Evolutionary conservation across 2,329 filamentous ascomycete species (phyloP).

Genomic region (Aspergillus uvarum): DNA sequence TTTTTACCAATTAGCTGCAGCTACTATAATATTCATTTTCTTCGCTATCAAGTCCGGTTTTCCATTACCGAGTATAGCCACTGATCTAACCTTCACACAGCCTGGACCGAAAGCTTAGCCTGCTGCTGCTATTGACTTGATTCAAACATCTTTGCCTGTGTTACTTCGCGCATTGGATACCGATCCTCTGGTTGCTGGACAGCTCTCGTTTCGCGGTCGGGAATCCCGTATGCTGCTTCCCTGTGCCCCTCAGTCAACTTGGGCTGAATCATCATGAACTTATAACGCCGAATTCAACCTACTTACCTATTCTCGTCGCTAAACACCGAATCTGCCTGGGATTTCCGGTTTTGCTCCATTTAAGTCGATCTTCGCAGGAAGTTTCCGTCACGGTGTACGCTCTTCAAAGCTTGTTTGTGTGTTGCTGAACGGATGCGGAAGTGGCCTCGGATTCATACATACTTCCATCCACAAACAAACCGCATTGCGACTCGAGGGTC

Average conservation of each 20-base stretch:
- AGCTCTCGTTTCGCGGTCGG: not conserved
- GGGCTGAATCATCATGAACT: constrained; percentile 10
- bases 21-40: not conserved
- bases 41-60: not conserved
- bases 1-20: not conserved
- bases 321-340: not conserved
- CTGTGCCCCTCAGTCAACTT: not conserved
- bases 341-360: not conserved
- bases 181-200: not conserved
- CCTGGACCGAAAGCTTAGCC: not conserved
- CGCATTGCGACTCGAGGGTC: not conserved
- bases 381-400: constrained; percentile 7
- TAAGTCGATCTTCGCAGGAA: constrained; percentile 1
- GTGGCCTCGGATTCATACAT: constrained; percentile 9
- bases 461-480: not conserved
- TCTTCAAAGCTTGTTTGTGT: constrained; percentile 1
- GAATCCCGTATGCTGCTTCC: constrained; percentile 6
- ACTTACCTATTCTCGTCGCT: not conserved
- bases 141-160: not conserved
- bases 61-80: not conserved
- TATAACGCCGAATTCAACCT: constrained; percentile 3
- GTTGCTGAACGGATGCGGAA: constrained; percentile 16
- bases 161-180: not conserved
- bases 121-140: not conserved
- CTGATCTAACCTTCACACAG: not conserved